Conservation (phyloP, 2,329 filamentous ascomycete species). For the Pezicula carpinea region DNA sequence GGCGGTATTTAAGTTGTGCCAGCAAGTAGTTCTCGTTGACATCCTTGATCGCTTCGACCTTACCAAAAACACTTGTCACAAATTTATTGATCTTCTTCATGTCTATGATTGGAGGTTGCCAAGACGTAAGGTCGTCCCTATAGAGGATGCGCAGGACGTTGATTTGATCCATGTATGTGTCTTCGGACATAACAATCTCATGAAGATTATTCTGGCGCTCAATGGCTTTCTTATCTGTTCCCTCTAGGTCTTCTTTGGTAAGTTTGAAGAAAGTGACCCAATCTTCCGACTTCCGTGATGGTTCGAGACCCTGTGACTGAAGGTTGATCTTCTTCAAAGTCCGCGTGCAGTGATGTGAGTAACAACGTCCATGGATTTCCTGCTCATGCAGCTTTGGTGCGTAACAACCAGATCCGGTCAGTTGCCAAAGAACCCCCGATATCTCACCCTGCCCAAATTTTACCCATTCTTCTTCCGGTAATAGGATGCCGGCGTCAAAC, state of each 20-base stretch:
- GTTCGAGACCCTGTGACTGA: constrained; percentile 65
- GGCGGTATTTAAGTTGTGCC: constrained; percentile 91
- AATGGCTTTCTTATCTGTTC: constrained; percentile 77
- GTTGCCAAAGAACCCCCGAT: constrained; percentile 87
- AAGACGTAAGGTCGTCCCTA: constrained; percentile 68
- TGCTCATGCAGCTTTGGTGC: constrained; percentile 69
- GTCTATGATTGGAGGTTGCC: constrained; percentile 75
- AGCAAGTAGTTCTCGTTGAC: constrained; percentile 92
- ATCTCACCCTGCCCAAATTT: constrained; percentile 79
- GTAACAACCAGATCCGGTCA: constrained; percentile 90
- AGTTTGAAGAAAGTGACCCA: constrained; percentile 90
- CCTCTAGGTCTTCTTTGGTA: constrained; percentile 69
- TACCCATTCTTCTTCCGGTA: constrained; percentile 95
- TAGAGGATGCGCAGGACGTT: constrained; percentile 84
- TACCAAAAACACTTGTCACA: constrained; percentile 81
- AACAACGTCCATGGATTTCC: constrained; percentile 72
- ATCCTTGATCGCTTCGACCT: constrained; percentile 79
- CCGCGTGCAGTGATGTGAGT: constrained; percentile 88
- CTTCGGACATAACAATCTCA: constrained; percentile 91
- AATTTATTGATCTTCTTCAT: constrained; percentile 77
- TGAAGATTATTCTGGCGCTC: constrained; percentile 92
- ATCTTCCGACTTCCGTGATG: constrained; percentile 64
- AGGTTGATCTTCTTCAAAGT: constrained; percentile 94
- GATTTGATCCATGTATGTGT: constrained; percentile 83
- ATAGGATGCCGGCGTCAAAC: constrained; percentile 70